Percentiles rank a stretch among this genome's conserved stretches.
phyloP scores from a whole-genome alignment of 2,329 filamentous ascomycete species.

The Ambrosiella xylebori region DNA sequence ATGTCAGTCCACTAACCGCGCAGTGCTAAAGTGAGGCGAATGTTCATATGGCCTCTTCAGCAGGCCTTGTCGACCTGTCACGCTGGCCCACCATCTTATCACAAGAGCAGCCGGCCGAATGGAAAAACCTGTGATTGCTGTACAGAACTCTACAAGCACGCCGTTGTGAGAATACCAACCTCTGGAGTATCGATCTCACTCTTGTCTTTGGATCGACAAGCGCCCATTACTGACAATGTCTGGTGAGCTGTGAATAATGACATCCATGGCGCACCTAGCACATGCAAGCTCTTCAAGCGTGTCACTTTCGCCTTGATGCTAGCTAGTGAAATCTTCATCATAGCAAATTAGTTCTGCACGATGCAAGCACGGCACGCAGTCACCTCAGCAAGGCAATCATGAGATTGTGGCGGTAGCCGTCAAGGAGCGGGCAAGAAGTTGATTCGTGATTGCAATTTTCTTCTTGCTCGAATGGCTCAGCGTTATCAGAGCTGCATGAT shows the following conservation, averaged over 20 bases:
- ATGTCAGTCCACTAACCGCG: neutral
- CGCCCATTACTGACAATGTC: neutral
- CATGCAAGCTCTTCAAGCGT: neutral
- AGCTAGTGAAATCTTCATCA: neutral
- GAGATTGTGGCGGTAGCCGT: neutral
- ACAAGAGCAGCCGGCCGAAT: neutral
- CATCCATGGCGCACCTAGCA: neutral
- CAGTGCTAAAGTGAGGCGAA: neutral
- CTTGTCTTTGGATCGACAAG: neutral
- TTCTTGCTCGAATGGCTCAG: neutral
- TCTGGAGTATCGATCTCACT: neutral
- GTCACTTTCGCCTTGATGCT: neutral
- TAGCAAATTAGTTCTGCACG: neutral
- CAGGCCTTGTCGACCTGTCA: neutral
- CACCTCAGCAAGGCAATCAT: neutral
- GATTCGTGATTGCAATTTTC: conserved; percentile 3
- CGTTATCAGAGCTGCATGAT: conserved; percentile 12
- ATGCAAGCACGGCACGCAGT: conserved; percentile 2
- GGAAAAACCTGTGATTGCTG: neutral
- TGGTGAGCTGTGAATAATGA: neutral
- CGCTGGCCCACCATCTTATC: neutral
- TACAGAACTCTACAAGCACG: too few species aligned
- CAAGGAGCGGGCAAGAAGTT: conserved; percentile 6
- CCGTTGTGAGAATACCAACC: neutral
- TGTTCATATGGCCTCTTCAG: neutral